A percentile compares a stretch with the other conserved stretches of the same genome.
These are phyloP conservation scores for Arthrobotrys megalospora DNA, from an alignment of 2,329 filamentous ascomycete genomes.

Conservation along the genomic window DNA sequence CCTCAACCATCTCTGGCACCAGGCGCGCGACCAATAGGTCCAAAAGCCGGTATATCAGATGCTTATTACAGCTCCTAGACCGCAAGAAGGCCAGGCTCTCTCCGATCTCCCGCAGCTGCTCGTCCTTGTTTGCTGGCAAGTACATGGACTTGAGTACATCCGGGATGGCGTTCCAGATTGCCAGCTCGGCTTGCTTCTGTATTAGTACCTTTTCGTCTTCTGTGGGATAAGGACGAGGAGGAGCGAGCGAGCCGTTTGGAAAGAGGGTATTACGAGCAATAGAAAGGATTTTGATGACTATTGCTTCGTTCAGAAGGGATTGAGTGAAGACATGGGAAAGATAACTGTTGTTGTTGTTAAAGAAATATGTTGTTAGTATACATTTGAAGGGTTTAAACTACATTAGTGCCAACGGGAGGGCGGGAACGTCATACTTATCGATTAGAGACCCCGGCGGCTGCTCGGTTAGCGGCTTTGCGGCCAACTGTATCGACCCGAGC, in stretches of 20 bases:
- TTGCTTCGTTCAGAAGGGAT: slow-evolving; percentile 68
- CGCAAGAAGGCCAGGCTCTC: slow-evolving; percentile 57
- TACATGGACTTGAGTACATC: slow-evolving; percentile 65
- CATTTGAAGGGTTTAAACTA: slow-evolving; percentile 12
- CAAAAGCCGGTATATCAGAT: slow-evolving; percentile 84
- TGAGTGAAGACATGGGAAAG: slow-evolving; percentile 69
- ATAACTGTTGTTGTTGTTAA: slow-evolving; percentile 66
- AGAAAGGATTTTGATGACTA: slow-evolving; percentile 72
- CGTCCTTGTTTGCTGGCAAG: slow-evolving; percentile 64
- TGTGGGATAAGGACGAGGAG: slow-evolving; percentile 75
- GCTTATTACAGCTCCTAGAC: slow-evolving; percentile 82
- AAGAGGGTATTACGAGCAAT: slow-evolving; percentile 84
- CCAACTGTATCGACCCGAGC: slow-evolving; percentile 59
- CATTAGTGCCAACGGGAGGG: slow-evolving; percentile 20
- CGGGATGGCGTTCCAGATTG: slow-evolving; percentile 71
- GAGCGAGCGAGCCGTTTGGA: slow-evolving; percentile 83
- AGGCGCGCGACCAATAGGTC: slow-evolving; percentile 86
- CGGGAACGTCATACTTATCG: slow-evolving; percentile 60
- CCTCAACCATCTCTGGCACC: slow-evolving; percentile 84
- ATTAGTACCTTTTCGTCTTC: slow-evolving; percentile 75
- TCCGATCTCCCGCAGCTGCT: slow-evolving; percentile 58
- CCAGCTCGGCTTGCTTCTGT: slow-evolving; percentile 77
- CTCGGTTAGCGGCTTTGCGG: slow-evolving; percentile 61
- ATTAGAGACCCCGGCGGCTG: slow-evolving; percentile 61
- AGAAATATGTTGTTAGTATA: slow-evolving; percentile 17